phyloP scores from a whole-genome alignment of 768 basidiomycete genomes.

The Rhodotorula kratochvilovae region DNA sequence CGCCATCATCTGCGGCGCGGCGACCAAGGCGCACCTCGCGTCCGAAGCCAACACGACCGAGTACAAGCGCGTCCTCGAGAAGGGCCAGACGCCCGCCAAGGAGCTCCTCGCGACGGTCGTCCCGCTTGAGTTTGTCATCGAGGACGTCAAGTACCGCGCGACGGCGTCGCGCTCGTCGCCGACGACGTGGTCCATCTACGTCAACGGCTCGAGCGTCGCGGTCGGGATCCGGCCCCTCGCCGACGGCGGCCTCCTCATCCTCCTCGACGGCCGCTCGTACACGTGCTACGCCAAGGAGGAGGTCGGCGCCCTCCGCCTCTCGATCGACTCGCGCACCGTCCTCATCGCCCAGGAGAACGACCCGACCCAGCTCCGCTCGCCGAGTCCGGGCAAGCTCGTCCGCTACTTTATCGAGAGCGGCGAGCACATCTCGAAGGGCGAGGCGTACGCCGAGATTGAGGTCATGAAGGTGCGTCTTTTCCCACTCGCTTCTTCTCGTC shows the following conservation, averaged over 20 bases:
- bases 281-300: slow-evolving; percentile 98
- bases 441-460: slow-evolving; percentile 97
- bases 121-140: slow-evolving; percentile 72
- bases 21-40: slow-evolving; percentile 86
- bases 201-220: slow-evolving; percentile 88
- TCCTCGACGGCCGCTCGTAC: slow-evolving; percentile 89
- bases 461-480: slow-evolving; percentile 53
- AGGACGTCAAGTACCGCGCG: slow-evolving; percentile 89
- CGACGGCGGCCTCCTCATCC: slow-evolving; percentile 87
- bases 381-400: slow-evolving; percentile 92
- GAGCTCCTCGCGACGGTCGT: slow-evolving; percentile 88
- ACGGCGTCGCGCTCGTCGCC: slow-evolving; percentile 86
- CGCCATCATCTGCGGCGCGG: slow-evolving; percentile 92
- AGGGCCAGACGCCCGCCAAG: slow-evolving; percentile 92
- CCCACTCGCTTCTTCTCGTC: not conserved
- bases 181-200: slow-evolving; percentile 85
- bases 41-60: slow-evolving; percentile 84
- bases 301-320: slow-evolving; percentile 67
- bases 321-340: slow-evolving; percentile 96
- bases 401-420: slow-evolving; percentile 93
- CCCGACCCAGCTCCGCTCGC: slow-evolving; percentile 91
- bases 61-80: slow-evolving; percentile 92
- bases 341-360: slow-evolving; percentile 99
- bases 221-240: slow-evolving; percentile 89
- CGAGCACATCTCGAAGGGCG: slow-evolving; percentile 92